Evolutionary conservation across 495 filamentous ascomycete species (phyloP).

Genomic region (Umbilicaria muhlenbergii): DNA sequence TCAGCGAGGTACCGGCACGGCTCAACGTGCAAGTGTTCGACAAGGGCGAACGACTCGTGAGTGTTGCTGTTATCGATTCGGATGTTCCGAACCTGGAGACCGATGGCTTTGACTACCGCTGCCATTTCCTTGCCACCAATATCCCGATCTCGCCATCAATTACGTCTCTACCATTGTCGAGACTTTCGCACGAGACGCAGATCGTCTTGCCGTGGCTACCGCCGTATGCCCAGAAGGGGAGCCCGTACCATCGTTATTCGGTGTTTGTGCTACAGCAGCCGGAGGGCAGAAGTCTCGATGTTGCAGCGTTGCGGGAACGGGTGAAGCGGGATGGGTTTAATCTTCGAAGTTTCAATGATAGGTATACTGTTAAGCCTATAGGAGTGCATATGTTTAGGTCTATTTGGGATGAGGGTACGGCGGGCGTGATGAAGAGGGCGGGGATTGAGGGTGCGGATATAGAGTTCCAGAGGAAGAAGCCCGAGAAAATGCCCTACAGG

Average conservation of each 20-base stretch:
- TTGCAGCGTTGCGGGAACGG: slow-evolving; percentile 33
- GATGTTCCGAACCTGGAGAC: slow-evolving; percentile 71
- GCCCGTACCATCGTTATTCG: slow-evolving; percentile 76
- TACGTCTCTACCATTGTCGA: slow-evolving; percentile 34
- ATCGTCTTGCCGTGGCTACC: slow-evolving; percentile 70
- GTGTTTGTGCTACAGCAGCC: slow-evolving; percentile 75
- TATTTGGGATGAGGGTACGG: slow-evolving; percentile 76
- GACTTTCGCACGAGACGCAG: slow-evolving; percentile 38
- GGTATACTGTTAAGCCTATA: slow-evolving; percentile 51
- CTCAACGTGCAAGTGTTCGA: slow-evolving; percentile 77
- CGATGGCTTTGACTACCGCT: slow-evolving; percentile 65
- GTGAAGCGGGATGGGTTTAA: slow-evolving; percentile 47
- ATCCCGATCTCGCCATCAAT: slow-evolving; percentile 39
- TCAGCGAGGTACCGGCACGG: slow-evolving; percentile 53
- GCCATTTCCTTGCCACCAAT: slow-evolving; percentile 71
- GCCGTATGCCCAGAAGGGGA: slow-evolving; percentile 74
- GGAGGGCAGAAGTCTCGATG: slow-evolving; percentile 41
- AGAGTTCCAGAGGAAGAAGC: slow-evolving; percentile 64
- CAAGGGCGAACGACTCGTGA: slow-evolving; percentile 62
- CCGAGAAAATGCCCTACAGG: slow-evolving; percentile 41
- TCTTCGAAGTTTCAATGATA: slow-evolving; percentile 54
- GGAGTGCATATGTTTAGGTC: slow-evolving; percentile 78
- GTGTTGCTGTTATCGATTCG: slow-evolving; percentile 71
- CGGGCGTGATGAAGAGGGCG: slow-evolving; percentile 68
- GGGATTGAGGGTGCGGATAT: slow-evolving; percentile 60